A percentile compares a stretch with the other conserved stretches of the same genome.
phyloP scores from a whole-genome alignment of 805 yeast genomes.

The Blastobotrys americana region DNA sequence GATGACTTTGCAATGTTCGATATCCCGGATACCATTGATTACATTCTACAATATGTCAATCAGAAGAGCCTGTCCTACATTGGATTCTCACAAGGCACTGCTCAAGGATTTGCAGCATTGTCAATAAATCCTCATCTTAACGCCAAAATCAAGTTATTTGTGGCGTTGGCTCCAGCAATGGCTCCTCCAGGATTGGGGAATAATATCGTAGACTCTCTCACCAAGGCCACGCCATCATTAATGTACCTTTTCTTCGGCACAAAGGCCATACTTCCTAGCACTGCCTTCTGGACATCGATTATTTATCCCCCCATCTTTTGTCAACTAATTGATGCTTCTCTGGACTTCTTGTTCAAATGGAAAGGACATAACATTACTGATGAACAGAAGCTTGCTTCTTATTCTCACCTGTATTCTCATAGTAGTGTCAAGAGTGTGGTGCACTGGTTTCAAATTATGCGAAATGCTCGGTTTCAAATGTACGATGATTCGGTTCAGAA shows the following conservation, averaged over 20 bases:
- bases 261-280: constrained; percentile 66
- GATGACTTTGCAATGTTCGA: constrained; percentile 91
- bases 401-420: constrained; percentile 82
- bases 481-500: constrained; percentile 52
- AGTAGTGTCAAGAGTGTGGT: constrained; percentile 88
- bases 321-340: constrained; percentile 62
- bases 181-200: constrained; percentile 82
- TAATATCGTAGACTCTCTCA: constrained; percentile 63
- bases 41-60: constrained; percentile 50
- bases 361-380: constrained; percentile 58
- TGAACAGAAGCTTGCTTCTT: constrained; percentile 70
- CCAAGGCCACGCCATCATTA: constrained; percentile 68
- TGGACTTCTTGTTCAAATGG: constrained; percentile 74
- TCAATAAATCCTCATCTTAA: constrained; percentile 59
- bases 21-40: constrained; percentile 76
- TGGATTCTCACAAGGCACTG: constrained; percentile 92
- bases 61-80: constrained; percentile 50
- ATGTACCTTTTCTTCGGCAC: constrained; percentile 68
- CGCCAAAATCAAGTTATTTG: constrained; percentile 44
- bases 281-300: constrained; percentile 69
- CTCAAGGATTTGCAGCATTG: constrained; percentile 83
- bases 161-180: constrained; percentile 91
- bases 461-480: constrained; percentile 76
- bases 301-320: constrained; percentile 73
- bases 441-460: constrained; percentile 93